Percentiles rank a stretch among this genome's conserved stretches.
Conservation (phyloP, 805 yeast genomes). For the Candida khao-thaluensis region DNA sequence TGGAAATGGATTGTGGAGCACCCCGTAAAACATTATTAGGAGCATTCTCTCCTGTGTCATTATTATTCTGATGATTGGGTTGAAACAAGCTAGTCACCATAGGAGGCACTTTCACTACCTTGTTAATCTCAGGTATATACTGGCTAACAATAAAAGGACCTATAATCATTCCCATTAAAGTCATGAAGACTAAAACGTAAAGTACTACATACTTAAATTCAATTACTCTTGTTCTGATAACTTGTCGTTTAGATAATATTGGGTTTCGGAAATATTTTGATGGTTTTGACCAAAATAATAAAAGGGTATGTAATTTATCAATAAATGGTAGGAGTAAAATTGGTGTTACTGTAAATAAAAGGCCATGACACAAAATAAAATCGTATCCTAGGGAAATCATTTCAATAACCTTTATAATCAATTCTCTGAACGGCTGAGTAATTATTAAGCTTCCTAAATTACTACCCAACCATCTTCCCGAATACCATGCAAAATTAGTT, state of each 20-base stretch:
- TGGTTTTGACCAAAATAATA: conserved; percentile 51
- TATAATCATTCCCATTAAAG: conserved; percentile 42
- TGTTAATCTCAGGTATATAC: conserved; percentile 11
- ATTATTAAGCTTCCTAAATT: conserved; percentile 36
- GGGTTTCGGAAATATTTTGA: conserved; percentile 34
- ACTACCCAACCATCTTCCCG: conserved; percentile 47
- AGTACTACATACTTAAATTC: conserved; percentile 47
- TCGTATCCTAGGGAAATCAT: conserved; percentile 48
- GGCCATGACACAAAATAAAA: conserved; percentile 43
- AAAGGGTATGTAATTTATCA: conserved; percentile 48
- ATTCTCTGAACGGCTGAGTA: conserved; percentile 49
- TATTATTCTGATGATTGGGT: conserved; percentile 58
- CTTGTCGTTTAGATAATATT: conserved; percentile 40
- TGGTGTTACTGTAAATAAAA: conserved; percentile 41
- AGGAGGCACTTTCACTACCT: conserved; percentile 13
- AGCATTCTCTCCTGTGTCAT: conserved; percentile 62
- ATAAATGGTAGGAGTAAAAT: conserved; percentile 44
- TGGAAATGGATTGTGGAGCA: conserved; percentile 21
- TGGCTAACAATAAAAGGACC: conserved; percentile 43
- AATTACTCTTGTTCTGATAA: conserved; percentile 22
- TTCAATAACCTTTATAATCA: conserved; percentile 45
- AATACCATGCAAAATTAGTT: conserved; percentile 53
- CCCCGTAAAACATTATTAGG: conserved; percentile 44
- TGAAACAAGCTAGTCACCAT: conserved; percentile 41
- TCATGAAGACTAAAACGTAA: conserved; percentile 39